Conservation (phyloP, 2,329 filamentous ascomycete genomes). For the Basipetospora chlamydospora region DNA sequence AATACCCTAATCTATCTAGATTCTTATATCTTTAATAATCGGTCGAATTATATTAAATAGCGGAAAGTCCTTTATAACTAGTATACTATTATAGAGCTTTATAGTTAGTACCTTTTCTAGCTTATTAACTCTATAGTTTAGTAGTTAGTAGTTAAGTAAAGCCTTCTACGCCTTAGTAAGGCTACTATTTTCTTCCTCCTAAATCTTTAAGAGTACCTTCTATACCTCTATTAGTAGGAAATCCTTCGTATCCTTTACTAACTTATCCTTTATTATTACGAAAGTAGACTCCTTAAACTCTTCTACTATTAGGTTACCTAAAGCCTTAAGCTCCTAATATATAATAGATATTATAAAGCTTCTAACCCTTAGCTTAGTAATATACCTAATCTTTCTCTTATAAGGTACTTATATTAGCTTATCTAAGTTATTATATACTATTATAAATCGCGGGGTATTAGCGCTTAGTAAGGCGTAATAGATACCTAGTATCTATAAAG, state of each 20-base stretch:
- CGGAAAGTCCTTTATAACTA: conserved; percentile 4
- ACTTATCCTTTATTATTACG: background rate
- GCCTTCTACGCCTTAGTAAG: background rate
- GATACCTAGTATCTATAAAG: too few species aligned
- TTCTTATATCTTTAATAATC: conserved; percentile 2
- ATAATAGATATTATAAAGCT: background rate
- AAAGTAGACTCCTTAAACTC: background rate
- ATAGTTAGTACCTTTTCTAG: conserved; percentile 5
- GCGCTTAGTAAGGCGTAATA: too few species aligned
- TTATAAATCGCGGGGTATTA: too few species aligned
- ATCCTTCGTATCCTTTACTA: background rate
- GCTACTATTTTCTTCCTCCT: background rate
- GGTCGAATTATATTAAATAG: conserved; percentile 5
- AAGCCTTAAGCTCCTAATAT: background rate
- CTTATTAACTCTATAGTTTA: conserved; percentile 6
- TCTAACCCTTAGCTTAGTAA: too few species aligned
- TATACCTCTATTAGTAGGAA: background rate
- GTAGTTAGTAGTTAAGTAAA: conserved; percentile 3
- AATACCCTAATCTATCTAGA: background rate
- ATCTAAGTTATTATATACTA: conserved; percentile 7
- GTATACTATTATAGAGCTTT: conserved; percentile 4
- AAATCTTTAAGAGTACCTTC: background rate
- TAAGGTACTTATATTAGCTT: conserved; percentile 7
- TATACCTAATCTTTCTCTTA: conserved; percentile 6
- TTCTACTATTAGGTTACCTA: background rate